These are phyloP conservation scores for Perkinsus chesapeaki DNA, from an alignment of 169 alveolate genomes.

Conservation along the genomic window DNA sequence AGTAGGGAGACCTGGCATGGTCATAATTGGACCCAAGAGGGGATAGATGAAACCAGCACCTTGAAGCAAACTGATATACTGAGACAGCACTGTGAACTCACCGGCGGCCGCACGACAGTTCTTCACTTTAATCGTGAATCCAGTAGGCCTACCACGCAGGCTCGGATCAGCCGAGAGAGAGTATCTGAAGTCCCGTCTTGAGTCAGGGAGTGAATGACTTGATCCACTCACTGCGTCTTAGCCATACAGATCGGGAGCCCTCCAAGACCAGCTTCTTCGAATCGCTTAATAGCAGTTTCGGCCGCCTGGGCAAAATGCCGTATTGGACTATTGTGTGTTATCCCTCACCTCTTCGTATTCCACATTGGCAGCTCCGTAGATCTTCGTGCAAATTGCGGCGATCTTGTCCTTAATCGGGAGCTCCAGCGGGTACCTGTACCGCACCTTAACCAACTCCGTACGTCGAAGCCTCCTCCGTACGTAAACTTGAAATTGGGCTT, in stretches of 20 bases:
- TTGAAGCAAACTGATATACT: not conserved
- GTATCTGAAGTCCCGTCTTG: not conserved
- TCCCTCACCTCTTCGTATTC: not conserved
- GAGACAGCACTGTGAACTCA: not conserved
- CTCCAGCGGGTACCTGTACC: not conserved
- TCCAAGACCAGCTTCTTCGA: not conserved
- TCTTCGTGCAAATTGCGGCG: not conserved
- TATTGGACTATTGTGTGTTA: not conserved
- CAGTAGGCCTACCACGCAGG: not conserved
- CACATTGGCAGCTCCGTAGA: not conserved
- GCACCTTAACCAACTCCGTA: not conserved
- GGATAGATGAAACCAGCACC: not conserved
- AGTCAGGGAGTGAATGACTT: not conserved
- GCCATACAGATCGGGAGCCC: not conserved
- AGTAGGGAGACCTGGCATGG: not conserved
- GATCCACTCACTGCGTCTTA: not conserved
- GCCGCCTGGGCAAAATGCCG: not conserved
- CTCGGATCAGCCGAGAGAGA: not conserved
- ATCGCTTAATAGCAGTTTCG: not conserved
- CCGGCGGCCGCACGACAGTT: not conserved
- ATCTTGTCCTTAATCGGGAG: not conserved
- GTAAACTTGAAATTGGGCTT: not conserved
- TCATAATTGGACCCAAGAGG: not conserved
- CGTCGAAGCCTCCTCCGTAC: not conserved
- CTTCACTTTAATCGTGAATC: not conserved